A percentile compares a stretch with the other conserved stretches of the same genome.
Evolutionary conservation across 2,329 filamentous ascomycete species (phyloP).

Genomic region (Harringtonia lauricola): DNA sequence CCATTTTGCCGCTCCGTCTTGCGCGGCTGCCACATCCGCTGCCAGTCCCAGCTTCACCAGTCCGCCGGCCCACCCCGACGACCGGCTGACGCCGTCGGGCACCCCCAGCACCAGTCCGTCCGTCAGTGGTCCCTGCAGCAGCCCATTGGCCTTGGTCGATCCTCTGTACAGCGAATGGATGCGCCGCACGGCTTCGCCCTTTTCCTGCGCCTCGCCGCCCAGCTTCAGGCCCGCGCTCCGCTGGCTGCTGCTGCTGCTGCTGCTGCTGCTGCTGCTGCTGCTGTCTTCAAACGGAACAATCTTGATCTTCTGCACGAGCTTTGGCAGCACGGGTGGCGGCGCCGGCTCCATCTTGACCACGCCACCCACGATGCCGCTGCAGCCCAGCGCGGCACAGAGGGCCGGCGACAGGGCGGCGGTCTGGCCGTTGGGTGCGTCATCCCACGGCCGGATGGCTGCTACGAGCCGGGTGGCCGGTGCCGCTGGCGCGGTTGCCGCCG

Average conservation of each 20-base stretch:
- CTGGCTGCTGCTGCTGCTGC: too few species aligned
- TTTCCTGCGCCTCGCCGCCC: constrained; percentile 75
- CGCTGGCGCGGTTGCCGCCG: not conserved
- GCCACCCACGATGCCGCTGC: constrained; percentile 66
- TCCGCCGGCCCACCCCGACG: constrained; percentile 63
- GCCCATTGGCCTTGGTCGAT: constrained; percentile 40
- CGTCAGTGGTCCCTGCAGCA: constrained; percentile 77
- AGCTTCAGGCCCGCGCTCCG: constrained; percentile 59
- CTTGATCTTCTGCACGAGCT: constrained; percentile 46
- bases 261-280: too few species aligned
- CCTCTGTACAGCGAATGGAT: constrained; percentile 62
- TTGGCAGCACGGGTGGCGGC: constrained; percentile 53
- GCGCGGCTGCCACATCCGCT: not conserved
- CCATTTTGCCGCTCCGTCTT: constrained; percentile 45
- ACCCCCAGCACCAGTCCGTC: constrained; percentile 70
- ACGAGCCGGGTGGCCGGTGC: constrained; percentile 59
- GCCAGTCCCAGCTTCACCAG: constrained; percentile 61
- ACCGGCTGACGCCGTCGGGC: constrained; percentile 36
- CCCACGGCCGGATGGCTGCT: constrained; percentile 67
- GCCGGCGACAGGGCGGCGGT: constrained; percentile 69
- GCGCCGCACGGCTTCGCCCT: constrained; percentile 62
- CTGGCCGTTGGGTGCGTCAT: constrained; percentile 73
- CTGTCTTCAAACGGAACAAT: constrained; percentile 64
- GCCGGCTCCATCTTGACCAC: constrained; percentile 82
- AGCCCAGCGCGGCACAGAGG: constrained; percentile 64